Base-by-base conservation (phyloP, 2,329 filamentous ascomycete species). In the Fusarium xylarioides region DNA sequence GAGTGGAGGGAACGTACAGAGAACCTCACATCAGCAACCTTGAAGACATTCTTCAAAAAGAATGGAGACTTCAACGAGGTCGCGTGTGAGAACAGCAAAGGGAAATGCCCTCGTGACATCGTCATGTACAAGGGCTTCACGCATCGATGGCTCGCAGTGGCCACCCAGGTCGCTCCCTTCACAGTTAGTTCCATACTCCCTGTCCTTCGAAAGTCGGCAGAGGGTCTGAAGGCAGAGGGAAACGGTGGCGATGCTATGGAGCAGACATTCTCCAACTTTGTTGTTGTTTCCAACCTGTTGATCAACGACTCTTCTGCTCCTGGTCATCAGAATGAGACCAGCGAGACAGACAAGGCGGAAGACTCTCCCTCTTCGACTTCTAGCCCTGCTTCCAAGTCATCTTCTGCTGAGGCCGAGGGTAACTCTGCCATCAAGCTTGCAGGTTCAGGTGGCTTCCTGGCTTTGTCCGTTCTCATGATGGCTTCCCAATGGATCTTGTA, bases 41-140 rank as follows among this genome's bases (percentile, higher is more conserved):
- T 87, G 6, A 73, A 81, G 11, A 80, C 84, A 58, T 90, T 90
- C 80, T 89, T 89, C 82, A 37, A 52, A 8, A 84, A 85, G 38
- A 35, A 70, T 3, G 86, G 86, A 40, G 83, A 91, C 68, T 90
- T 92, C 73, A 89, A 84, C 58, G 93, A 95, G 80, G 80, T 88
- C 5, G 84, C 89, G 5, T 95, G 93, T 81, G 91, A 93, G 30
- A 54, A 28, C n/a, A 30, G 34, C 74, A 74, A 85, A 3, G 81
- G 76, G 12, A 86, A 82, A 18, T 95, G 93, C 83, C 90, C 91
- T 66, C 85, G 87, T 35, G 93, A 95, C 76, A 91, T 94, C 83
- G 81, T 88, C 69, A 89, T 89, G 4, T 94, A 92, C 86, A 93
- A 93, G 81, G 91, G 91, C 30, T 90, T 91, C 61, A 83, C 92